Conservation (phyloP, 2,329 filamentous ascomycete species). For the Uncinocarpus reesii region DNA sequence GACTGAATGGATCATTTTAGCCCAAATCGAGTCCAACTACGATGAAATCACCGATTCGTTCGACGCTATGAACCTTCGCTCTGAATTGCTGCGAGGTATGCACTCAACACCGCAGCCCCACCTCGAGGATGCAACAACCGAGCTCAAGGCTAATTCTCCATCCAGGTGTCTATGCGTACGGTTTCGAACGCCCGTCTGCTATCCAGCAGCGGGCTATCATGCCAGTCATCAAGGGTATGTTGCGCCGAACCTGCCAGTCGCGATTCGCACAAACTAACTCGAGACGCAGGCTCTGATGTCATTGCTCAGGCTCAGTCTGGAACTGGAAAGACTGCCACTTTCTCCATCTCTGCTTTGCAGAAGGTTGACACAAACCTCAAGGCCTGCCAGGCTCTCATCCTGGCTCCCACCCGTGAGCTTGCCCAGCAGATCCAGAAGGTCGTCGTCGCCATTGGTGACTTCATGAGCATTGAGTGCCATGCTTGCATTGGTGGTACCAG, state of each 20-base stretch:
- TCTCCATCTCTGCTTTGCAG: constrained; percentile 98
- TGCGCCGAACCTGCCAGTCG: background rate
- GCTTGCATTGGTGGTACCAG: constrained; percentile 98
- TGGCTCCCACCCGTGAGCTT: constrained; percentile 95
- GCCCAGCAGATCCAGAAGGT: constrained; percentile 99
- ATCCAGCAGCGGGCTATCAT: constrained; percentile 99
- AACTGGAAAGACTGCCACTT: constrained; percentile 99
- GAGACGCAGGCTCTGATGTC: constrained; percentile 72
- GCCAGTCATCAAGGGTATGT: constrained; percentile 97
- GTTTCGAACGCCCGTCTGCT: constrained; percentile 98
- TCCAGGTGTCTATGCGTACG: constrained; percentile 90
- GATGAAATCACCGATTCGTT: constrained; percentile 99
- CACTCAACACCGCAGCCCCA: constrained; percentile 21
- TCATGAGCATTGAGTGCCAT: constrained; percentile 99
- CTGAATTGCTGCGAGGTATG: constrained; percentile 89
- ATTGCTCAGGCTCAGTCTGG: constrained; percentile 99
- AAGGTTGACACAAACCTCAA: constrained; percentile 94
- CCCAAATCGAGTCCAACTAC: constrained; percentile 99
- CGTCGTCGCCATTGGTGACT: constrained; percentile 95
- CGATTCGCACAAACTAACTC: constrained; percentile 5
- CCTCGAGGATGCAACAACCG: background rate
- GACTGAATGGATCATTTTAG: constrained; percentile 41
- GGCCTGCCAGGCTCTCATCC: constrained; percentile 95
- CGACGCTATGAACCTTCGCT: constrained; percentile 94
- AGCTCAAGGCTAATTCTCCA: constrained; percentile 19